Evolutionary conservation across 179 eudicot genomes (phyloP).

Genomic region (Gypsophila paniculata): DNA sequence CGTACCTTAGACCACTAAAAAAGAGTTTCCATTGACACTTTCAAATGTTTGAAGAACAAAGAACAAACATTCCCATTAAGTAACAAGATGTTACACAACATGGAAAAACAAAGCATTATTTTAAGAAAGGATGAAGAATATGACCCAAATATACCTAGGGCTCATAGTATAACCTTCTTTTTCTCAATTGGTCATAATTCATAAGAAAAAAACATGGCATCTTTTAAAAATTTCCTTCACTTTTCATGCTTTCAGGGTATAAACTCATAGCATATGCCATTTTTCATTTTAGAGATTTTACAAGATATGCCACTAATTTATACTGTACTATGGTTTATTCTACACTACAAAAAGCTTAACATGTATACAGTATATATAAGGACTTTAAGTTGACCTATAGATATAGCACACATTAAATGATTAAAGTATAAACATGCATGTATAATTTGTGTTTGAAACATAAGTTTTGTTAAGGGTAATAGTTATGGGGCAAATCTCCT

Average conservation of each 20-base stretch:
- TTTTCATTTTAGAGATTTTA: neutral
- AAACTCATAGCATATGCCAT: conserved; percentile 18
- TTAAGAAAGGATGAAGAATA: conserved; percentile 14
- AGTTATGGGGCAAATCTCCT: conserved; percentile 45
- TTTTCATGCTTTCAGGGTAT: conserved; percentile 1
- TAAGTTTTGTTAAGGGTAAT: conserved; percentile 29
- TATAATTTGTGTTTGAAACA: neutral
- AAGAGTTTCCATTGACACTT: neutral
- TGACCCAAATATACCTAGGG: conserved; percentile 11
- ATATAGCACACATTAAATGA: neutral
- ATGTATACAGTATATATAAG: conserved; percentile 18
- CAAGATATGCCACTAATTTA: conserved; percentile 10
- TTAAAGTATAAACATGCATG: neutral
- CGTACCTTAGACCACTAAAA: neutral
- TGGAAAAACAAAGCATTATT: neutral
- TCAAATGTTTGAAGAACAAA: neutral
- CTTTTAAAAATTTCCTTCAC: neutral
- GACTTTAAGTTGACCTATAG: neutral
- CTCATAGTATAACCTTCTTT: neutral
- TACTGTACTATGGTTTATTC: conserved; percentile 6
- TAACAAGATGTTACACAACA: neutral
- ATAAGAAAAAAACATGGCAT: conserved; percentile 8
- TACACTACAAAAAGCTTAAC: neutral
- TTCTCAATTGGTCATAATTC: neutral
- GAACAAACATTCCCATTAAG: neutral